Evolutionary conservation across 2,329 filamentous ascomycete species (phyloP), one percentile per base, ranked within the genome.

Genomic region (Aspergillus sp.): DNA sequence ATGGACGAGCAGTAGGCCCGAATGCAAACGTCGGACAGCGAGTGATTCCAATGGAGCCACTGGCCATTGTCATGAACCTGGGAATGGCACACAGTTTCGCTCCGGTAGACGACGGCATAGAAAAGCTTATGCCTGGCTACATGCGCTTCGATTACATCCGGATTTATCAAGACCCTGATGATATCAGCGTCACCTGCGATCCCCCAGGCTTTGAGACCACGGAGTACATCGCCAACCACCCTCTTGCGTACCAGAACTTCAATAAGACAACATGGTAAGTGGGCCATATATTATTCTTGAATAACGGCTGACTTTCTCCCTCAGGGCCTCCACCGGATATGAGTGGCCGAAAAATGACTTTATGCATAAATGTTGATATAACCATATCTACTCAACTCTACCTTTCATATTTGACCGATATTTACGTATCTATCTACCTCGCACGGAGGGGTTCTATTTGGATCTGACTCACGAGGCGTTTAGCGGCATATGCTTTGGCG

Each of bases 61-160:
- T 90, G 84, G 69, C 85, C 2, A 74, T 90, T 17, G 78, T 90
- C 64, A 80, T 85, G 75, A 90, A 90, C 67, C 83, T 89, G 65
- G 88, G 88, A 65, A 89, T 90, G 83, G 86, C 84, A 4, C 80
- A 80, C 65, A 84, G 82, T 71, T 90, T 90, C 70, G 83, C 87
- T 0, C 71, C 78, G 5, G 75, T 89, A 60, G 85, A 89, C 65
- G 71, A 85, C 57, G 80, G 79, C 1, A 83, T 90, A 22, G 75
- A 70, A 4, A 65, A 78, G 15, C 73, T 83, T 43, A 78, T 89
- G 65, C 87, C 87, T 3, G 87, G 85, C 2, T 84, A 79, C 2
- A 87, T 89, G 81, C 80, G 86, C 2, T 77, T 90, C 56, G 87
- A 90, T 71, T 89, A 89, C 68, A 79, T 90, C 53, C 83, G 88